Evolutionary conservation across 176 grass and related monocot species (phyloP), one percentile per base, ranked within the genome.

Genomic region (Hordeum marinum): DNA sequence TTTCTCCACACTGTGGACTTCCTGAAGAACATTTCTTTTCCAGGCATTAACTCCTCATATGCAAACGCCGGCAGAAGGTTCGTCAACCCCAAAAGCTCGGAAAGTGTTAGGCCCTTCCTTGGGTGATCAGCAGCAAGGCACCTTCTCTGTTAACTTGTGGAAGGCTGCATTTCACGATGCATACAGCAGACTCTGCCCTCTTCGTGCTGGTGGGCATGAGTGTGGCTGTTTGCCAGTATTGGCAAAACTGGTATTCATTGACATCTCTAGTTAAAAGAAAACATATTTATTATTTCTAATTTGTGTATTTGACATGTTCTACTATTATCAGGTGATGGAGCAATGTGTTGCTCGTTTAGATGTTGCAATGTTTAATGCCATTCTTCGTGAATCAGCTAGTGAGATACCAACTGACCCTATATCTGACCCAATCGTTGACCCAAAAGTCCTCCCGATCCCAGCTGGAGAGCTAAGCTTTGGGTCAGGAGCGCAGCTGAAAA

Each of bases 341-440:
- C 97, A 99, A 76, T 99, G 97, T 79, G 85, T 94, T 81, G 83
- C 86, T 21, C 85, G 94, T 75, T 85, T 96, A 76, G 97, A 99
- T 90, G 90, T 99, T 76, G 94, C 91, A 74, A 96, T 96, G 90
- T 99, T 99, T 64, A 99, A 99, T 92, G 93, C 94, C 72, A 99
- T 99, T 87, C 87, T 99, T 75, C 94, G 97, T 63, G 97, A 96
- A 90, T 92, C 94, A 72, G 88, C 86, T 62, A 57, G 26, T 32
- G 90, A 99, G 88, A 85, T 90, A 86, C 97, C 94, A 74, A 99
- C 92, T 50, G 94, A 99, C 88, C 97, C 97, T 74, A 87, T 99
- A 61, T 96, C 94, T 23, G 97, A 99, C 80, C 97, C 97, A 45
- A 96, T 99, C 72, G 79, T 92, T 72, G 88, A 99, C 65, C 78